phyloP scores from a whole-genome alignment of 1,284 basidiomycete species.

The Mycosarcoma maydis region DNA sequence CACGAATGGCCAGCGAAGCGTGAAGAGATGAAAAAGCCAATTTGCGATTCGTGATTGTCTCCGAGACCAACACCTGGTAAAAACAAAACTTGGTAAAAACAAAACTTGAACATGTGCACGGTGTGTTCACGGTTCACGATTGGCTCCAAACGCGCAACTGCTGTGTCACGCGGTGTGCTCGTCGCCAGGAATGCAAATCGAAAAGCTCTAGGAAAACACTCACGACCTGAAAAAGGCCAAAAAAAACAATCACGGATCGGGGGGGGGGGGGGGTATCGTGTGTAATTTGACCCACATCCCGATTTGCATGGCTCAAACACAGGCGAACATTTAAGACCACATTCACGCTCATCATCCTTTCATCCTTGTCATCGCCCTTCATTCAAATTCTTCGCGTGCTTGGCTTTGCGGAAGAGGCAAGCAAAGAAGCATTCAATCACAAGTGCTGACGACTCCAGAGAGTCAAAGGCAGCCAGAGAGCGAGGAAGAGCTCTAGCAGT shows the following conservation, averaged over 20 bases:
- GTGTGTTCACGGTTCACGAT: background rate
- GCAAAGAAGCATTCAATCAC: too few species aligned
- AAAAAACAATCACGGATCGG: too few species aligned
- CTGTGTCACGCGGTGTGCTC: background rate
- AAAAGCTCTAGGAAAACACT: too few species aligned
- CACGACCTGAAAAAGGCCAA: too few species aligned
- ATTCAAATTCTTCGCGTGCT: background rate
- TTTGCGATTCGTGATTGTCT: background rate
- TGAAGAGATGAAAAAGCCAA: too few species aligned
- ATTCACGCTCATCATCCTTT: background rate
- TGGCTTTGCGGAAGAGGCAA: background rate
- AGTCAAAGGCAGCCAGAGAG: background rate
- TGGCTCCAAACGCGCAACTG: background rate
- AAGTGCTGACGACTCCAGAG: too few species aligned
- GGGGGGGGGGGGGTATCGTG: too few species aligned
- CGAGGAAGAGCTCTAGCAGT: background rate
- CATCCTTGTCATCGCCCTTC: background rate
- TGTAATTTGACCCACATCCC: too few species aligned
- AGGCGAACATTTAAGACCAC: too few species aligned
- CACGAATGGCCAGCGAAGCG: background rate
- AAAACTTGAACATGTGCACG: background rate
- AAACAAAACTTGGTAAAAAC: slow-evolving; percentile 15
- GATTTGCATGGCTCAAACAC: too few species aligned
- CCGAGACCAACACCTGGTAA: slow-evolving; percentile 27
- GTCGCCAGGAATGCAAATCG: background rate